Conservation (phyloP, 208 protist genomes). For the Trypanosomatidae sp. region DNA sequence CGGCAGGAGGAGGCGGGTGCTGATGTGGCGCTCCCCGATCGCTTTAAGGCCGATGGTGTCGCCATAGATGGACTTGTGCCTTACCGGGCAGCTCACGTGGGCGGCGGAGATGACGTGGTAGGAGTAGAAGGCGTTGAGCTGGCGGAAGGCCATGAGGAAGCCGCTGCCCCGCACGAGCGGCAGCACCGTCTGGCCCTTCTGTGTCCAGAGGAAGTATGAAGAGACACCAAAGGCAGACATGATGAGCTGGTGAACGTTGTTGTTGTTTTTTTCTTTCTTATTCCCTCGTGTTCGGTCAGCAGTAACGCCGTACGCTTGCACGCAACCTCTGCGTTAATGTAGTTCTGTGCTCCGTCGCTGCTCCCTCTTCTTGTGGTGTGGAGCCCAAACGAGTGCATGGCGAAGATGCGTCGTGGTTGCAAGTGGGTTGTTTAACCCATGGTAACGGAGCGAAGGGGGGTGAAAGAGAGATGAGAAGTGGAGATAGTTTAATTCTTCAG, state of each 20-base stretch:
- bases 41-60: slow-evolving; percentile 67
- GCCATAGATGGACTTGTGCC: slow-evolving; percentile 61
- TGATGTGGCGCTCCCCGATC: slow-evolving; percentile 87
- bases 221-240: slow-evolving; percentile 83
- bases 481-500: too few relatives aligned
- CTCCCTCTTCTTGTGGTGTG: too few relatives aligned
- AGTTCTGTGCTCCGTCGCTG: too few relatives aligned
- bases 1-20: slow-evolving; percentile 58
- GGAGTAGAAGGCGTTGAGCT: slow-evolving; percentile 70
- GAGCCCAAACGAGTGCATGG: too few relatives aligned
- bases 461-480: too few relatives aligned
- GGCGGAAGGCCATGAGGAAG: slow-evolving; percentile 70
- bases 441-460: too few relatives aligned
- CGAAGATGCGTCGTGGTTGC: too few relatives aligned
- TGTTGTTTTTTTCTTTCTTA: too few relatives aligned
- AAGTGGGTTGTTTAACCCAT: too few relatives aligned
- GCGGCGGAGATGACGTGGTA: slow-evolving; percentile 82
- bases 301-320: not conserved
- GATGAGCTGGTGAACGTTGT: not conserved
- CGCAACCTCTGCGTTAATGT: too few relatives aligned
- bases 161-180: slow-evolving; percentile 85
- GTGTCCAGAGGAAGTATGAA: slow-evolving; percentile 89
- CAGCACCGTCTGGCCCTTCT: slow-evolving; percentile 83
- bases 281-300: too few relatives aligned
- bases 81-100: slow-evolving; percentile 80